Evolutionary conservation across 2,329 filamentous ascomycete species (phyloP).

Genomic region (Cadophora gregata): DNA sequence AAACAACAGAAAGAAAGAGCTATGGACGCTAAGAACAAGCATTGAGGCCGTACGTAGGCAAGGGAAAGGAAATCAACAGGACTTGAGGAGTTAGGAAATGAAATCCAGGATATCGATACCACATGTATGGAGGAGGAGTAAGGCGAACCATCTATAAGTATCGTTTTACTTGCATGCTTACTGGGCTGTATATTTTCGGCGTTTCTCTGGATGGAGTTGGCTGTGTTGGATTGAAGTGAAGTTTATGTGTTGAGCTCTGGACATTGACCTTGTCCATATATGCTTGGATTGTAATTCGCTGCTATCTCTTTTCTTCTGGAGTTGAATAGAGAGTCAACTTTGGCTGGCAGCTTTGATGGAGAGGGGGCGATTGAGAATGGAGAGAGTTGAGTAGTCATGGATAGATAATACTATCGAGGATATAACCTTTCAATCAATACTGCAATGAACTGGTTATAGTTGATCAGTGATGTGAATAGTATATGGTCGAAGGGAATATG

Average conservation of each 20-base stretch:
- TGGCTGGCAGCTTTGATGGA: background rate
- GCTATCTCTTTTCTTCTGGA: background rate
- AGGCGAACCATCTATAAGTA: constrained; percentile 6
- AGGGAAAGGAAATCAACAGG: background rate
- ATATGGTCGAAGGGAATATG: too few species aligned
- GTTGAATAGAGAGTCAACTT: background rate
- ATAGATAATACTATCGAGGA: constrained; percentile 9
- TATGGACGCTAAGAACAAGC: constrained; percentile 9
- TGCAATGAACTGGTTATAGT: background rate
- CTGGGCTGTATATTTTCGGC: constrained; percentile 13
- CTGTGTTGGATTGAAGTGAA: background rate
- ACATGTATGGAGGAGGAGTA: background rate
- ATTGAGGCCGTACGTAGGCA: background rate
- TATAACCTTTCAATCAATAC: background rate
- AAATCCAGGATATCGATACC: background rate
- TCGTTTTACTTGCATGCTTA: background rate
- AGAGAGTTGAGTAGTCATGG: background rate
- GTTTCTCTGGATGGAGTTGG: constrained; percentile 4
- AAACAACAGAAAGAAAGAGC: background rate
- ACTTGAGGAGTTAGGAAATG: background rate
- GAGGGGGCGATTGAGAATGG: background rate
- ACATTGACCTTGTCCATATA: constrained; percentile 1
- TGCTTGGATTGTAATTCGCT: constrained; percentile 8
- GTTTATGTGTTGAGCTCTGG: background rate
- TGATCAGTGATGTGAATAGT: background rate